Conservation (phyloP, 106 monocot genomes). For the Xerophyta viscosa region DNA sequence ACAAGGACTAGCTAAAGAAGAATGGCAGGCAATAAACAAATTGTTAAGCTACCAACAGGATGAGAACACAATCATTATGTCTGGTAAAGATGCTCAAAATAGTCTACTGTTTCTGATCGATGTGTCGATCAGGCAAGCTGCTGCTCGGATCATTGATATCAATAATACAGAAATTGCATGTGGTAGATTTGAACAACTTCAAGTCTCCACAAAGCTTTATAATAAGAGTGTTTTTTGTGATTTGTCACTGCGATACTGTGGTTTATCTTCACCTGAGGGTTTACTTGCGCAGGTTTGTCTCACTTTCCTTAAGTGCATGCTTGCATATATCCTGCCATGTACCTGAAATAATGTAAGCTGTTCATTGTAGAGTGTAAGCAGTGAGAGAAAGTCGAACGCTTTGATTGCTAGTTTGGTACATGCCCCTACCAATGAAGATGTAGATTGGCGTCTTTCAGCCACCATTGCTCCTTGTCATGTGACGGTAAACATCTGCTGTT, state of each 20-base stretch:
- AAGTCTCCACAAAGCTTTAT: slow-evolving; percentile 63
- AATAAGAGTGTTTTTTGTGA: slow-evolving; percentile 76
- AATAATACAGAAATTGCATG: slow-evolving; percentile 67
- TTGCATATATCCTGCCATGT: neutral
- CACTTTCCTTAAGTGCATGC: neutral
- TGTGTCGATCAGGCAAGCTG: slow-evolving; percentile 79
- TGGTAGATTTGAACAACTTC: slow-evolving; percentile 93
- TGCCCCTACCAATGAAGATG: slow-evolving; percentile 58
- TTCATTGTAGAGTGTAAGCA: slow-evolving; percentile 68
- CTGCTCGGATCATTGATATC: slow-evolving; percentile 72
- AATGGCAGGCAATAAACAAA: slow-evolving; percentile 88
- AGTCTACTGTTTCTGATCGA: slow-evolving; percentile 57
- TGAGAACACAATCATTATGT: slow-evolving; percentile 29
- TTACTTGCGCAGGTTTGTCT: slow-evolving; percentile 71
- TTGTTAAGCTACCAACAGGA: slow-evolving; percentile 71
- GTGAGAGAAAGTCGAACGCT: slow-evolving; percentile 78
- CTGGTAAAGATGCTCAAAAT: slow-evolving; percentile 52
- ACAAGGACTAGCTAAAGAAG: slow-evolving; percentile 77
- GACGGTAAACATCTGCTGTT: slow-evolving; percentile 38
- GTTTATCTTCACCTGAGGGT: slow-evolving; percentile 92
- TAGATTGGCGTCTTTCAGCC: slow-evolving; percentile 87
- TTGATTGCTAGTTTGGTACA: slow-evolving; percentile 78
- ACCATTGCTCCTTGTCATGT: slow-evolving; percentile 97
- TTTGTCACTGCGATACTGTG: slow-evolving; percentile 69
- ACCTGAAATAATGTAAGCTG: neutral